Percentiles rank a stretch among this genome's conserved stretches.
Evolutionary conservation across 805 yeast species (phyloP).

Genomic region (Suhomyces xylopsoci): DNA sequence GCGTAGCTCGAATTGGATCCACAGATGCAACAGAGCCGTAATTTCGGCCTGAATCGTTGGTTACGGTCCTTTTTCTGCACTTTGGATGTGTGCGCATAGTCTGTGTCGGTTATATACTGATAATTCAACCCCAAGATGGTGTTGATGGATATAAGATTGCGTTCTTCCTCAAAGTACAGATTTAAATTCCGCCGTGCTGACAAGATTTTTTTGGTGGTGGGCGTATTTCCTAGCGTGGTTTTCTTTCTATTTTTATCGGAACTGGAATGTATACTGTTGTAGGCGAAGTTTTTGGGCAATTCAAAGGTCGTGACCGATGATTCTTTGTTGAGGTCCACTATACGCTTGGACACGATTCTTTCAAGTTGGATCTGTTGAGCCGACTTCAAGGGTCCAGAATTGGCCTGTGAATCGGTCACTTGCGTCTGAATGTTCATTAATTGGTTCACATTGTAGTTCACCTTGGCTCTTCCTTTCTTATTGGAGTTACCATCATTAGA

Average conservation of each 20-base stretch:
- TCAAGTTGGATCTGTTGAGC: slow-evolving; percentile 43
- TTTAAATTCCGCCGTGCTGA: slow-evolving; percentile 43
- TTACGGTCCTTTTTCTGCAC: slow-evolving; percentile 9
- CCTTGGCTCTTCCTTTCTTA: slow-evolving; percentile 38
- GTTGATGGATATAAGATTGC: slow-evolving; percentile 41
- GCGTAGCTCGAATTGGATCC: slow-evolving; percentile 36
- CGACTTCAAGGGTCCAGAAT: slow-evolving; percentile 38
- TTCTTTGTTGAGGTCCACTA: slow-evolving; percentile 35
- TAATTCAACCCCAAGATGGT: slow-evolving; percentile 39
- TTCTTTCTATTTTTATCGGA: slow-evolving; percentile 21
- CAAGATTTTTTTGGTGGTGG: slow-evolving; percentile 40
- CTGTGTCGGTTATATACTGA: slow-evolving; percentile 38
- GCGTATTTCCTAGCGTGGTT: slow-evolving; percentile 40
- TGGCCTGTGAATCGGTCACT: slow-evolving; percentile 23
- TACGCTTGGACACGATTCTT: slow-evolving; percentile 33
- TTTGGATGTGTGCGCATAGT: slow-evolving; percentile 12
- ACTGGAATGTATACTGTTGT: slow-evolving; percentile 28
- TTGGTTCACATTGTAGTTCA: slow-evolving; percentile 42
- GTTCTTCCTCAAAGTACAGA: slow-evolving; percentile 45
- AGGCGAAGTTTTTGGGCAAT: slow-evolving; percentile 39
- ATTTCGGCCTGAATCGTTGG: slow-evolving; percentile 26
- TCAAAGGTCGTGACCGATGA: slow-evolving; percentile 31
- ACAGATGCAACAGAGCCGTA: slow-evolving; percentile 41
- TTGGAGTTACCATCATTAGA: slow-evolving; percentile 20
- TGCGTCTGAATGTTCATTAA: slow-evolving; percentile 43